phyloP scores from a whole-genome alignment of 768 basidiomycete species.

The Russula griseocarnosa region DNA sequence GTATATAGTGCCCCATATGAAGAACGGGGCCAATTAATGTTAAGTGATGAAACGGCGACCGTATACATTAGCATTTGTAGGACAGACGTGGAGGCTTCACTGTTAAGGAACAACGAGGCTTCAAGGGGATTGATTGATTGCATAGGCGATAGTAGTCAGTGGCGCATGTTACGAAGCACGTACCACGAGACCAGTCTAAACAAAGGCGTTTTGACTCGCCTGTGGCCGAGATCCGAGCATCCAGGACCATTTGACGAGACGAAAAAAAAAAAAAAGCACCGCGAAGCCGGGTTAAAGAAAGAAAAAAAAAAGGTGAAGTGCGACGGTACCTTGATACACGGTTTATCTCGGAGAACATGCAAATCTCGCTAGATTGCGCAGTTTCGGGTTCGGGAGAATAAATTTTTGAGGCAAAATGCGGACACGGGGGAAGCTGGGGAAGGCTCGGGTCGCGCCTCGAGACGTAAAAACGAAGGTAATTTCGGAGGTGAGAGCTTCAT shows the following conservation, averaged over 20 bases:
- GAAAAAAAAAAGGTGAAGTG: not conserved
- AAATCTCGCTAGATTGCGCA: not conserved
- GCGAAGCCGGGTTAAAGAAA: not conserved
- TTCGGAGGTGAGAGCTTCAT: not conserved
- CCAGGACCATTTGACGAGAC: slow-evolving; percentile 14
- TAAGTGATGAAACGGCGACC: not conserved
- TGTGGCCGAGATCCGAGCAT: slow-evolving; percentile 14
- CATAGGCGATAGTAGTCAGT: not conserved
- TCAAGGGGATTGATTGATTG: not conserved
- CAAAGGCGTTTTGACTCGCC: not conserved
- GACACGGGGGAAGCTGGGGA: too few relatives aligned
- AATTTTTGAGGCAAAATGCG: not conserved
- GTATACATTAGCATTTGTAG: not conserved
- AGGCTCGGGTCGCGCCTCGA: not conserved
- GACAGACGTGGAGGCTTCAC: not conserved
- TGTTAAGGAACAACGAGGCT: not conserved
- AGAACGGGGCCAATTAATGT: not conserved
- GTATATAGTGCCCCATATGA: slow-evolving; percentile 2
- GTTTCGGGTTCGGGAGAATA: not conserved
- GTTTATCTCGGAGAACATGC: not conserved
- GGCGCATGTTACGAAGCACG: not conserved
- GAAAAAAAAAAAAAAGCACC: not conserved
- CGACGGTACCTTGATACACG: not conserved
- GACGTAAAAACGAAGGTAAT: not conserved
- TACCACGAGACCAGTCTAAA: slow-evolving; percentile 1